These are phyloP conservation scores for Pseudofabraea citricarpa DNA, from an alignment of 2,329 filamentous ascomycete genomes.

Conservation along the genomic window DNA sequence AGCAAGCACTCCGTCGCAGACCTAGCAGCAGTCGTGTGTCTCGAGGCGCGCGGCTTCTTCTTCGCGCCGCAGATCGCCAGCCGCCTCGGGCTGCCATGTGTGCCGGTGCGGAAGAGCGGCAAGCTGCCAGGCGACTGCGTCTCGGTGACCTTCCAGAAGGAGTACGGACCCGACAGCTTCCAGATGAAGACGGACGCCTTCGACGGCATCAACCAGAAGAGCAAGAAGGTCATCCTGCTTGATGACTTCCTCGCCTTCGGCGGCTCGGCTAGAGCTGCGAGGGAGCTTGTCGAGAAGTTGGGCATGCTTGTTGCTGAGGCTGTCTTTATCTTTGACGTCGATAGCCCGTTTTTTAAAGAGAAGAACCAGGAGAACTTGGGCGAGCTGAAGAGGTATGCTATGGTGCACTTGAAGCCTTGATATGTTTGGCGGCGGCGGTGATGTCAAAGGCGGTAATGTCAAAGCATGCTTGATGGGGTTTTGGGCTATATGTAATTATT, in stretches of 20 bases:
- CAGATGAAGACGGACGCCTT: slow-evolving; percentile 80
- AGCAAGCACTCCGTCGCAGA: slow-evolving; percentile 9
- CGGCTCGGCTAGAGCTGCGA: slow-evolving; percentile 81
- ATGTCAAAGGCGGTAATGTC: too few species aligned
- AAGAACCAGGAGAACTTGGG: slow-evolving; percentile 11
- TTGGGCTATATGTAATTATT: too few species aligned
- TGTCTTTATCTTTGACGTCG: slow-evolving; percentile 80
- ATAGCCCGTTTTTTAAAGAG: slow-evolving; percentile 12
- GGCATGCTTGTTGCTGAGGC: slow-evolving; percentile 78
- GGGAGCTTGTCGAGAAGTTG: slow-evolving; percentile 75
- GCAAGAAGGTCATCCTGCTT: slow-evolving; percentile 84
- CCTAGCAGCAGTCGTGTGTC: slow-evolving; percentile 59
- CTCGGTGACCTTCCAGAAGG: slow-evolving; percentile 82
- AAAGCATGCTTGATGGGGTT: too few species aligned
- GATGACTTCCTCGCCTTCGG: slow-evolving; percentile 97
- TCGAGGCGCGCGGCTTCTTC: slow-evolving; percentile 89
- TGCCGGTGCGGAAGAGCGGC: slow-evolving; percentile 87
- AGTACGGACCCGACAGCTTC: slow-evolving; percentile 90
- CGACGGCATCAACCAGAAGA: slow-evolving; percentile 59
- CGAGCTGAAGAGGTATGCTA: slow-evolving; percentile 14
- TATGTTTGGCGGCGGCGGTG: too few species aligned
- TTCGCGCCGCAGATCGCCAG: slow-evolving; percentile 85
- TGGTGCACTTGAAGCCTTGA: slow-evolving; percentile 6
- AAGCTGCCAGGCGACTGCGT: slow-evolving; percentile 87
- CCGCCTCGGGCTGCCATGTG: slow-evolving; percentile 74